These are phyloP conservation scores for Plasmodium reichenowi DNA, from an alignment of 169 alveolate species.

Conservation along the genomic window DNA sequence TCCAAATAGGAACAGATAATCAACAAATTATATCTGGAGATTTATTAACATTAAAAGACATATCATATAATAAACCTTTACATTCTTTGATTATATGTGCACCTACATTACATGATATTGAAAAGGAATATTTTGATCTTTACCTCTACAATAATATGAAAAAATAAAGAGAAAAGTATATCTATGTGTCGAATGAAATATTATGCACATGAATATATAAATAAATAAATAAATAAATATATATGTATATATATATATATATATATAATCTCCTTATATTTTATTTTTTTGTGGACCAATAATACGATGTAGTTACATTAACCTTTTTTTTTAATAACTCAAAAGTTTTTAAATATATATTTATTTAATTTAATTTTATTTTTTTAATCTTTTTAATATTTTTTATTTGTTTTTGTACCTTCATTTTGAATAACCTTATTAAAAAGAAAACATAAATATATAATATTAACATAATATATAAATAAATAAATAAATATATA, in stretches of 20 bases:
- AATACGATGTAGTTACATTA: conserved; percentile 17
- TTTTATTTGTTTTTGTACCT: background rate
- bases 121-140: conserved; percentile 88
- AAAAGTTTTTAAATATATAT: no score
- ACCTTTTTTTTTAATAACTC: background rate
- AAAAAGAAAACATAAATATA: conserved; percentile 1
- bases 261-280: background rate
- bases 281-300: background rate
- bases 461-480: conserved; percentile 5
- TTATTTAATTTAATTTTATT: no score
- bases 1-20: conserved; percentile 93
- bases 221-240: background rate
- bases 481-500: no score
- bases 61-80: conserved; percentile 95
- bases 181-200: background rate
- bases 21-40: conserved; percentile 91
- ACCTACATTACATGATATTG: conserved; percentile 93
- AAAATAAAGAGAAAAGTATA: background rate
- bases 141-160: conserved; percentile 6
- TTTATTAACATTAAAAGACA: conserved; percentile 86
- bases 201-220: no score
- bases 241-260: background rate
- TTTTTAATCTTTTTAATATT: background rate
- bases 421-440: background rate
- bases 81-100: conserved; percentile 96